Evolutionary conservation across 768 basidiomycete species (phyloP).

Genomic region (Pleurotus tuoliensis): DNA sequence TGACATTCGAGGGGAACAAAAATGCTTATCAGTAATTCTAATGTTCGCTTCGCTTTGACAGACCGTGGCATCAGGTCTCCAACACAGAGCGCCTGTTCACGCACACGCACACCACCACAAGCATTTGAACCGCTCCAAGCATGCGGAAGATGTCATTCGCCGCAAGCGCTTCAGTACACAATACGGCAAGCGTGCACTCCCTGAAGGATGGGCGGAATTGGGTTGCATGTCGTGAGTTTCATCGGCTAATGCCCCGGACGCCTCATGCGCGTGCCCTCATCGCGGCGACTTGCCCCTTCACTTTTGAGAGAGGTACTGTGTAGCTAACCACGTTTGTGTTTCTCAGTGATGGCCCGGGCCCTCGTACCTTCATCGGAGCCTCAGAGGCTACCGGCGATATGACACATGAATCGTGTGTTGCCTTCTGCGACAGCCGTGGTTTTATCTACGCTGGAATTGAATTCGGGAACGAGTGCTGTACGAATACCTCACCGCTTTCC

Average conservation of each 20-base stretch:
- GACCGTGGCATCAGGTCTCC: constrained; percentile 3
- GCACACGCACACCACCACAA: constrained; percentile 3
- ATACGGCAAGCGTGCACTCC: not conserved
- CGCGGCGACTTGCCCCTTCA: not conserved
- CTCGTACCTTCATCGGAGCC: not conserved
- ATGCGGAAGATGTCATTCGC: not conserved
- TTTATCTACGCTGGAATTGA: constrained; percentile 7
- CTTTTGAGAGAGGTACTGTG: not conserved
- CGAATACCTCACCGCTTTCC: not conserved
- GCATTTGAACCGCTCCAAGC: constrained; percentile 1
- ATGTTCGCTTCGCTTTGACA: not conserved
- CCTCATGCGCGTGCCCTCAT: too few relatives aligned
- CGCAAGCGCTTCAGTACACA: not conserved
- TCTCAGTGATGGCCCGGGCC: constrained; percentile 4
- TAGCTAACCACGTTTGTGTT: not conserved
- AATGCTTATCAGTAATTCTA: not conserved
- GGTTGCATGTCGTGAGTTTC: constrained; percentile 6
- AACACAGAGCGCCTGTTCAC: not conserved
- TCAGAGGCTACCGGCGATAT: constrained; percentile 7
- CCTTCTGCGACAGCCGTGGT: constrained; percentile 2
- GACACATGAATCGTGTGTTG: constrained; percentile 8
- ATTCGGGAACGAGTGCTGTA: constrained; percentile 7
- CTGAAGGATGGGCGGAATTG: not conserved
- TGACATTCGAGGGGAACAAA: not conserved
- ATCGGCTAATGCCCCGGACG: too few relatives aligned